Conservation (phyloP, 2,329 filamentous ascomycete genomes). For the Fusarium ambrosium region DNA sequence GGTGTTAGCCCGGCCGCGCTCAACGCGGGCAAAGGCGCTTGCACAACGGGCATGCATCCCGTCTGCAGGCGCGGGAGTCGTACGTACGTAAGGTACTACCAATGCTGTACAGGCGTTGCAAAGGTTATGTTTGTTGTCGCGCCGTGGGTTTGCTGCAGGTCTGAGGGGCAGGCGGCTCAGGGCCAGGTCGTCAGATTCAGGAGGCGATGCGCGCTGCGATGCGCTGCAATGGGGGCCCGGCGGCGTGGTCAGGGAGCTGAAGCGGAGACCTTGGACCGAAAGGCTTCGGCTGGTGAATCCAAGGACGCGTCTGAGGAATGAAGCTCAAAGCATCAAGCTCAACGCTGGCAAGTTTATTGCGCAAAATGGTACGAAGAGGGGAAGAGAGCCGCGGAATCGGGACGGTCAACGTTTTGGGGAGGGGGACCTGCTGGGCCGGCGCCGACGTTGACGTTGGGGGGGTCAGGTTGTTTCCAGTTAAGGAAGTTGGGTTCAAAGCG, state of each 20-base stretch:
- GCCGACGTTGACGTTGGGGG: slow-evolving; percentile 27
- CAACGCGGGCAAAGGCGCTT: slow-evolving; percentile 24
- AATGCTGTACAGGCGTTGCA: slow-evolving; percentile 16
- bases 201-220: slow-evolving; percentile 27
- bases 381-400: slow-evolving; percentile 35
- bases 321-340: slow-evolving; percentile 30
- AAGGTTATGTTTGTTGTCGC: slow-evolving; percentile 18
- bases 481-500: slow-evolving; percentile 42
- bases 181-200: slow-evolving; percentile 27
- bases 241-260: slow-evolving; percentile 28
- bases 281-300: slow-evolving; percentile 3
- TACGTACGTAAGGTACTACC: slow-evolving; percentile 20
- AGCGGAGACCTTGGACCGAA: slow-evolving; percentile 14
- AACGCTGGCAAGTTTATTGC: slow-evolving; percentile 22
- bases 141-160: slow-evolving; percentile 21
- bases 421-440: slow-evolving; percentile 20
- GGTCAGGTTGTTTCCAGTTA: slow-evolving; percentile 37
- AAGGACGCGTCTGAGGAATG: slow-evolving; percentile 28
- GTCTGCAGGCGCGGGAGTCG: slow-evolving; percentile 13
- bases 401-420: slow-evolving; percentile 36
- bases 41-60: slow-evolving; percentile 14
- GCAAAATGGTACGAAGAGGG: slow-evolving; percentile 33
- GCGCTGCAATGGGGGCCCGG: slow-evolving; percentile 21
- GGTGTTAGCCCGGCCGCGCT: slow-evolving; percentile 26
- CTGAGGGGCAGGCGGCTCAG: slow-evolving; percentile 32